A percentile compares a stretch with the other conserved stretches of the same genome.
phyloP scores from a whole-genome alignment of 805 yeast genomes.

The Candida anglica region DNA sequence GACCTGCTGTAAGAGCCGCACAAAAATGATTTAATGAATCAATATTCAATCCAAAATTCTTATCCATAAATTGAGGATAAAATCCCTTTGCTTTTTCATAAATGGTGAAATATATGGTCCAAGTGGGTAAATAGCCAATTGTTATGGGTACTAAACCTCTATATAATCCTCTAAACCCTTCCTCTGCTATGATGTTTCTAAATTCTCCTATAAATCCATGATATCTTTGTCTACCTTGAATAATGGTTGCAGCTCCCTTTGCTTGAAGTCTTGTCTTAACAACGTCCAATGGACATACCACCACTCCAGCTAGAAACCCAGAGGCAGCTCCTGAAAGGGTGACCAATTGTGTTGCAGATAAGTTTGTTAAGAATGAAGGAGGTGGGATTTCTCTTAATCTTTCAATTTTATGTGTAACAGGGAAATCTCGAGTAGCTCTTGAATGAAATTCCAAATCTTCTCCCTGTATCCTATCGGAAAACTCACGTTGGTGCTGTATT shows the following conservation, averaged over 20 bases:
- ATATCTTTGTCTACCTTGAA: conserved; percentile 31
- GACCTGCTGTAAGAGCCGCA: conserved; percentile 85
- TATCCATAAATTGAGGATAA: conserved; percentile 40
- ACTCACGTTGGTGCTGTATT: no score
- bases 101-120: conserved; percentile 93
- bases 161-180: conserved; percentile 80
- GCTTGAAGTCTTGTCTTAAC: conserved; percentile 94
- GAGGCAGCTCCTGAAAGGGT: conserved; percentile 92
- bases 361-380: conserved; percentile 15
- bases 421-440: conserved; percentile 15
- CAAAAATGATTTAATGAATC: conserved; percentile 39
- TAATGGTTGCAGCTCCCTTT: conserved; percentile 48
- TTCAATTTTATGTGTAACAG: conserved; percentile 16
- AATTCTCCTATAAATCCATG: conserved; percentile 63
- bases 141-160: conserved; percentile 91
- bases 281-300: conserved; percentile 94
- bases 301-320: conserved; percentile 83
- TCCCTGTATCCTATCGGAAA: conserved; percentile 35
- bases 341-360: conserved; percentile 53
- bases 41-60: conserved; percentile 17
- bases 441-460: conserved; percentile 33
- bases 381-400: conserved; percentile 14
- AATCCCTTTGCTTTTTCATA: conserved; percentile 73
- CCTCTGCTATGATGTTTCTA: conserved; percentile 63
- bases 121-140: conserved; percentile 92